Percentiles rank a stretch among this genome's conserved stretches.
Evolutionary conservation across 768 basidiomycete species (phyloP).

Genomic region (Dentipellis sp.): DNA sequence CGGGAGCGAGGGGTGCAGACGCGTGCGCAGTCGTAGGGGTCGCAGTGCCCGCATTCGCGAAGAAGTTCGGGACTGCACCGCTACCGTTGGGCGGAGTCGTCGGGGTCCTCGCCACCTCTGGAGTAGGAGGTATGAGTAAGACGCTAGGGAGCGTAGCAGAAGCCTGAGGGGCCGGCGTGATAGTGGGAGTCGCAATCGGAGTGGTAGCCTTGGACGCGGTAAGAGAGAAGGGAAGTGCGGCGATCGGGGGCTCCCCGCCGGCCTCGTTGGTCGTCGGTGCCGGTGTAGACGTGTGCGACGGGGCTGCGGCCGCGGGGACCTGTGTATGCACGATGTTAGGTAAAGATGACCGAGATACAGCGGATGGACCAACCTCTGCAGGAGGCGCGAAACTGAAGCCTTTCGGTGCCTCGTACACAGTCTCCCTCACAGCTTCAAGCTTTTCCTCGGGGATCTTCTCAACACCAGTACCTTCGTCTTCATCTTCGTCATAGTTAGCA

Average conservation of each 20-base stretch:
- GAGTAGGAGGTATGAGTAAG: slow-evolving; percentile 22
- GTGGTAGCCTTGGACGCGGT: background rate
- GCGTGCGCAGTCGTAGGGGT: slow-evolving; percentile 16
- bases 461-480: slow-evolving; percentile 23
- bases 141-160: slow-evolving; percentile 16
- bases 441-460: slow-evolving; percentile 27
- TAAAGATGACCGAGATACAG: slow-evolving; percentile 8
- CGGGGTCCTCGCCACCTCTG: slow-evolving; percentile 11
- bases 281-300: slow-evolving; percentile 41
- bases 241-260: slow-evolving; percentile 10
- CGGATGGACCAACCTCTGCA: slow-evolving; percentile 3
- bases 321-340: too few relatives aligned
- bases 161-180: slow-evolving; percentile 16
- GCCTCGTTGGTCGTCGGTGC: slow-evolving; percentile 28
- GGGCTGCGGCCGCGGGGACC: background rate
- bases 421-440: slow-evolving; percentile 44
- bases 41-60: slow-evolving; percentile 33
- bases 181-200: slow-evolving; percentile 11
- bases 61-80: slow-evolving; percentile 51
- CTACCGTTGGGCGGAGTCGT: slow-evolving; percentile 8
- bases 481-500: slow-evolving; percentile 43
- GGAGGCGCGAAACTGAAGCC: slow-evolving; percentile 58
- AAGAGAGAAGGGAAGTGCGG: slow-evolving; percentile 14
- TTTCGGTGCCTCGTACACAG: slow-evolving; percentile 49
- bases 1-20: too few relatives aligned